Evolutionary conservation across 2,329 filamentous ascomycete species (phyloP).

Genomic region (Penicillium capsulatum): DNA sequence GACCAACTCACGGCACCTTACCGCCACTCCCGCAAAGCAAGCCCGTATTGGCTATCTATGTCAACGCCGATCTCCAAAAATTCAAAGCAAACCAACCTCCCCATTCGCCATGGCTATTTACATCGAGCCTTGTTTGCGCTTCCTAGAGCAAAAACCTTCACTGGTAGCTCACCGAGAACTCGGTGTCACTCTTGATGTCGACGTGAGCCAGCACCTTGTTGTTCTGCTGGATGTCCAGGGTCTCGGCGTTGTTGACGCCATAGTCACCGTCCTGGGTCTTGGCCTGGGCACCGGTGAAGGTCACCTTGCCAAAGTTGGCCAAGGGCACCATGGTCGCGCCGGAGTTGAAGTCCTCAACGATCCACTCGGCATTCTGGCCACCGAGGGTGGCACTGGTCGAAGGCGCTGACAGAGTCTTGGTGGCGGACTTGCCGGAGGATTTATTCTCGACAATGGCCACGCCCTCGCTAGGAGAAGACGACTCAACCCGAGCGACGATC

Average conservation of each 20-base stretch:
- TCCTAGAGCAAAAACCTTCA: slow-evolving; percentile 3
- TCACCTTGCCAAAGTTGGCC: slow-evolving; percentile 47
- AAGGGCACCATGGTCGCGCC: slow-evolving; percentile 42
- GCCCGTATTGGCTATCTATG: too few species aligned
- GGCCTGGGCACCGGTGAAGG: slow-evolving; percentile 33
- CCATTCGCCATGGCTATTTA: not conserved
- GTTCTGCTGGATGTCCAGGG: slow-evolving; percentile 49
- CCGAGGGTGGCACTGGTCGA: slow-evolving; percentile 43
- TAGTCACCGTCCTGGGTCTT: slow-evolving; percentile 20
- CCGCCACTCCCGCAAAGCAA: too few species aligned
- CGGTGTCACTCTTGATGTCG: slow-evolving; percentile 21
- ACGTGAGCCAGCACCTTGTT: slow-evolving; percentile 32
- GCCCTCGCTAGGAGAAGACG: slow-evolving; percentile 40
- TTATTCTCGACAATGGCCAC: slow-evolving; percentile 51
- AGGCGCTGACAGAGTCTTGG: slow-evolving; percentile 49
- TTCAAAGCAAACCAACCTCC: not conserved
- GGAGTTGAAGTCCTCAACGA: slow-evolving; percentile 54
- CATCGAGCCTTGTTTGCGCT: too few species aligned
- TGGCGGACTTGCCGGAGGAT: slow-evolving; percentile 50
- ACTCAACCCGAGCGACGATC: slow-evolving; percentile 41
- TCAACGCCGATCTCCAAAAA: not conserved
- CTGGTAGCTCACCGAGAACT: slow-evolving; percentile 26
- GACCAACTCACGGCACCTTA: too few species aligned
- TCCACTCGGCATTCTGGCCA: slow-evolving; percentile 60
- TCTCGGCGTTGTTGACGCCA: slow-evolving; percentile 37